Conservation (phyloP, 306 rosid species). For the Ammopiptanthus mongolicus region DNA sequence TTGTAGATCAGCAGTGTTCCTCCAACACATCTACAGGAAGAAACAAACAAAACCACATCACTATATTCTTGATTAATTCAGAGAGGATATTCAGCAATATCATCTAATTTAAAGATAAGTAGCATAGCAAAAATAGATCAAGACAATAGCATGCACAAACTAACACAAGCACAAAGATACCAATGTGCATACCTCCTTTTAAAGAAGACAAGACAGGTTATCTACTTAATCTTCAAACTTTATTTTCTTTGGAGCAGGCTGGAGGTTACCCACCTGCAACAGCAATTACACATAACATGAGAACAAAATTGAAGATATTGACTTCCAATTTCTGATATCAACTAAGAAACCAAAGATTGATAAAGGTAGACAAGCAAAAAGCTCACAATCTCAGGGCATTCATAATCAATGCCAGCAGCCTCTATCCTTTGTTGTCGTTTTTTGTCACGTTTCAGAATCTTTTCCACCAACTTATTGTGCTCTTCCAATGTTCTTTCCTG, state of each 20-base stretch:
- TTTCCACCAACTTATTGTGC: constrained; percentile 59
- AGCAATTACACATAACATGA: not conserved
- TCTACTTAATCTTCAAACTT: constrained; percentile 48
- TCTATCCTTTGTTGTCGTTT: constrained; percentile 58
- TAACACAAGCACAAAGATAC: not conserved
- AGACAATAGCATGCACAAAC: not conserved
- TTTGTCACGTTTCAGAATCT: constrained; percentile 51
- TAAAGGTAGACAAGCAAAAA: not conserved
- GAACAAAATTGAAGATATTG: not conserved
- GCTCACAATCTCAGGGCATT: constrained; percentile 89
- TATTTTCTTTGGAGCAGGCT: constrained; percentile 80
- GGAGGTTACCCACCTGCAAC: constrained; percentile 57
- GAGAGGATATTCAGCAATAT: not conserved
- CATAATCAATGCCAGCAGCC: constrained; percentile 81
- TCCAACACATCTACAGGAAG: not conserved
- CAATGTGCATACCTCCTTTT: not conserved
- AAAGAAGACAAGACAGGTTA: not conserved
- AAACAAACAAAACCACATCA: not conserved
- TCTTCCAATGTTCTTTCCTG: constrained; percentile 78
- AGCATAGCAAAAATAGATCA: not conserved
- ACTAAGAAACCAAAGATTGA: not conserved
- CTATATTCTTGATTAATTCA: not conserved
- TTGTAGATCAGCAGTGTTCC: not conserved
- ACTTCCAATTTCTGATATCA: not conserved
- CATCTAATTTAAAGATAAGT: not conserved